Base-by-base conservation (phyloP, 2,329 filamentous ascomycete genomes). In the Penicillium sp. region DNA sequence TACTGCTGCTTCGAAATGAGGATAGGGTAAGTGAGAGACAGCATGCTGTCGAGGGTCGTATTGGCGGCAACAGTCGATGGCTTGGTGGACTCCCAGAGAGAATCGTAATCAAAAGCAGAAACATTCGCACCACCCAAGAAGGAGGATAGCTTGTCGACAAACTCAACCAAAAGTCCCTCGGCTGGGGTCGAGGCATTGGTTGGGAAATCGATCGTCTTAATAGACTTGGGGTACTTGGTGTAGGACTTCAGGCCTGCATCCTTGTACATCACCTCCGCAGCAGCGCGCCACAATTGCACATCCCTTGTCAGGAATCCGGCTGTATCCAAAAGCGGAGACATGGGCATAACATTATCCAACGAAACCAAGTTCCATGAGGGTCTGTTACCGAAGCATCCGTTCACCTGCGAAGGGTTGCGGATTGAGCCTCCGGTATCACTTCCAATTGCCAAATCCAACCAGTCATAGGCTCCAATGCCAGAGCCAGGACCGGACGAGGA, bases 321-420 rank as follows among this genome's bases (percentile, higher is more conserved):
- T 0, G 80, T 82, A 50, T 83, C 81, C 17, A 81, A 70, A 0
- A 69, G 67, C 0, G 75, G 68, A 0, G 72, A 74, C 1, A 82
- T 63, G 0, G 80, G 78, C 76, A 84, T 81, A 0, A 79, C 78
- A 13, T 79, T 71, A 7, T 80, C 76, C 1, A 84, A 70, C 0
- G 82, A 68, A 29, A 48, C 45, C 29, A 48, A 35, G 3, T 75
- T 78, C 47, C 79, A 75, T 1, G 78, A 78, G 2, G 81, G 81
- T 5, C 81, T 69, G 52, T 82, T 82, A 2, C 81, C 80, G 54
- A 78, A 84, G 4, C 80, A 63, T 4, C 81, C 81, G 62, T 83
- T 78, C 0, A 78, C 76, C 50, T 78, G 72, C 0, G 78, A 71
- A 0, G 82, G 81, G 6, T 73, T 74, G 19, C 82, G 77, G 40